Base-by-base conservation (phyloP, 805 yeast genomes). In the Ogataea neopini region DNA sequence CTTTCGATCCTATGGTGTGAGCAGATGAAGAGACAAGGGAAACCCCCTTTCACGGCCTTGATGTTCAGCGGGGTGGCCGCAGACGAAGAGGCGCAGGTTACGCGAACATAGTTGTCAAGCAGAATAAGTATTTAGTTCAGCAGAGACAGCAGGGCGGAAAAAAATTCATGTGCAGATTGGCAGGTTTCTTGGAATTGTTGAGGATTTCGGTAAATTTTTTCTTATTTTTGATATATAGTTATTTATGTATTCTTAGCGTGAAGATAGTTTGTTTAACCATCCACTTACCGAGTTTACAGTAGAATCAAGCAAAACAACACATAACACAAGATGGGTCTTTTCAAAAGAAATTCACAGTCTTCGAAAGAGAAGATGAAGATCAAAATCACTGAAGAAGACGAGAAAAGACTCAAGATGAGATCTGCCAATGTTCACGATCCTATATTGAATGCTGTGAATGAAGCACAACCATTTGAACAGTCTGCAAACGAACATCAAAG, bases 401-500 rank as follows among this genome's bases (percentile, higher is more conserved):
- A 72, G 29, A 72, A 72, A 41, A 70, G 80, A 51, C 76, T 80
- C 58, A 84, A 85, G 60, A 73, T 80, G 58, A 79, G 86, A 58
- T 76, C 89, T 1, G 83, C 81, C 34, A 79, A 85, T 46, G 81
- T 85, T 26, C 88, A 86, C 57, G 97, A 90, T 69, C 97, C 97
- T n/a, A 84, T 94, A 50, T 72, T 94, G 52, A 77, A 85, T 30
- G 99, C 99, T 3, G 95, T 94, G 39, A 90, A 86, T 62, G 98
- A 92, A 68, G 92, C 86, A 7, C 98, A 94, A 72, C 99, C 99
- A 7, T 94, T 88, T 64, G 96, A 94, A 69, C 80, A 79, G 62
- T 59, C 65, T 54, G 61, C 73, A 71, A 66, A 64, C 45, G 58
- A 56, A 22, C 73, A 68, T 48, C 63, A 63, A 36, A 61, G 72